These are phyloP conservation scores for Diplodia scrobiculata DNA, from an alignment of 2,329 filamentous ascomycete species.

Conservation along the genomic window DNA sequence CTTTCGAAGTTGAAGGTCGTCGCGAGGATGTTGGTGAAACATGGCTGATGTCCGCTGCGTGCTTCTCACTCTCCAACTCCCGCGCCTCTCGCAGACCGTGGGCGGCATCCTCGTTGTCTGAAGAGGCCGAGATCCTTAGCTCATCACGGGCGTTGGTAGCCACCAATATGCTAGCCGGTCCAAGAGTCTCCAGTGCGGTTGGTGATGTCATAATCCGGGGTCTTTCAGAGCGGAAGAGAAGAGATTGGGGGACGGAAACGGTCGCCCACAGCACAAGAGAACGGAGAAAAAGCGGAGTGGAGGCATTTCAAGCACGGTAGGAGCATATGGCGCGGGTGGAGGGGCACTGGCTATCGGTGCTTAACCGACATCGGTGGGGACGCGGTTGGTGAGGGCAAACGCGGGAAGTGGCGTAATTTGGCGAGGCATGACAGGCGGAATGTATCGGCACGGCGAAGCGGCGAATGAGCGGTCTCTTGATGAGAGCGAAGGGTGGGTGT, in stretches of 20 bases:
- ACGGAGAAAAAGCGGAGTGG: not conserved
- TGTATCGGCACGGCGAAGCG: not conserved
- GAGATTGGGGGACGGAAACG: not conserved
- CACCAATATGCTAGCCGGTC: not conserved
- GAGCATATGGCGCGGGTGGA: conserved; percentile 8
- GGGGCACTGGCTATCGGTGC: not conserved
- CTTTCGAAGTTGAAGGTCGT: conserved; percentile 20
- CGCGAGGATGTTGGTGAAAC: conserved; percentile 14
- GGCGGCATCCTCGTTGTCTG: not conserved
- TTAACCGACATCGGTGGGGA: conserved; percentile 21
- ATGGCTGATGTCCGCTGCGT: conserved; percentile 1
- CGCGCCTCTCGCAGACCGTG: not conserved
- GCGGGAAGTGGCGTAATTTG: conserved; percentile 9
- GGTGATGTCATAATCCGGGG: conserved; percentile 12
- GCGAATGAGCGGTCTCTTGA: conserved; percentile 4
- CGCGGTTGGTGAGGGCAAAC: not conserved
- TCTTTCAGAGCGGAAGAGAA: not conserved
- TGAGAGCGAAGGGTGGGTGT: conserved; percentile 5
- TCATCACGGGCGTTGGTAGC: not conserved
- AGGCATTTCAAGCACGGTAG: not conserved
- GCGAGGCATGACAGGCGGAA: not conserved
- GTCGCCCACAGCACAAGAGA: not conserved
- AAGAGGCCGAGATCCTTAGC: not conserved
- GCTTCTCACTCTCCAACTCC: not conserved
- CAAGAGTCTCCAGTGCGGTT: not conserved